Base-by-base conservation (phyloP, 306 rosid genomes). In the Vigna unguiculata region DNA sequence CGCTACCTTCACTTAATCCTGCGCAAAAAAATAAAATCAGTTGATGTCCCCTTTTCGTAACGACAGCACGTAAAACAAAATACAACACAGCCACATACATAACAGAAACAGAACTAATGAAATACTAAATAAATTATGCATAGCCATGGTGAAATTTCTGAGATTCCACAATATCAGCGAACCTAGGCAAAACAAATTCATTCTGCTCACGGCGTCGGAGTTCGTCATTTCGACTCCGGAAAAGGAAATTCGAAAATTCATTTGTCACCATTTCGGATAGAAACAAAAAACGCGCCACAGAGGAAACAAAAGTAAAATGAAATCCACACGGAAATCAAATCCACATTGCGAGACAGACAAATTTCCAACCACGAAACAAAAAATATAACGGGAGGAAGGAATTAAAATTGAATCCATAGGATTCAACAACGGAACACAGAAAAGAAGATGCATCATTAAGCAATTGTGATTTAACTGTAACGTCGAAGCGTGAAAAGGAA, bases 261-360 rank as follows among this genome's bases (percentile, higher is more conserved):
- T 46, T 76, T 54, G 72, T 80, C 83, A 52, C 72, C 88, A 89
- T 85, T 75, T 71, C 80, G 84, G 59, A 64, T 51, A 58, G 61
- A 73, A 83, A 82, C 84, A 72, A 28, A 5, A 52, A 41, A 63
- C 20, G 22, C 68, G 68, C 59, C 66, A 78, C 16, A 6, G 68
- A 32, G 45, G 32, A 48, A 59, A 59, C 1, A n/a, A 55, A 53
- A 1, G 0, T 41, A 41, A 17, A 14, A 22, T 19, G 8, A 43
- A 32, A 9, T n/a, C n/a, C 52, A 48, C 55, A 73, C 30, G 8
- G 54, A 55, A 67, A 8, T 64, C 67, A 84, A 83, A 75, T 81
- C 80, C 21, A 20, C 83, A 80, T 65, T 79, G 72, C 30, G 24
- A 66, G 72, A 45, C 34, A 15, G 48, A 47, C 47, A 53, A 60